Evolutionary conservation across 441 rosid genomes (phyloP).

Genomic region (Lepidium campestre): DNA sequence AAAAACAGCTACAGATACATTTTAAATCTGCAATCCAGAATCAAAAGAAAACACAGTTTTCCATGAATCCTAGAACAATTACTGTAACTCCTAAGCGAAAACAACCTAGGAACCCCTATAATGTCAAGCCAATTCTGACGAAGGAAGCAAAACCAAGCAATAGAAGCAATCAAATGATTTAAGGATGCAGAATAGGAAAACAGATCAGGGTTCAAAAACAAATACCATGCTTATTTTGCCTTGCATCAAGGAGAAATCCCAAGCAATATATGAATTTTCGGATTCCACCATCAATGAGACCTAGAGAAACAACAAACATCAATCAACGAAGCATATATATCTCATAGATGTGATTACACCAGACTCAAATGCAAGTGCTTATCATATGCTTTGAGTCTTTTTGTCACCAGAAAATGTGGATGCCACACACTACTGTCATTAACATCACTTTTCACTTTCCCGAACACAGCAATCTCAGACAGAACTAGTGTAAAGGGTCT

Average conservation of each 20-base stretch:
- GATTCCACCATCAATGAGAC: slow-evolving; percentile 75
- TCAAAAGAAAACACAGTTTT: background rate
- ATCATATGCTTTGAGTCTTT: background rate
- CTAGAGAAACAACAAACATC: slow-evolving; percentile 30
- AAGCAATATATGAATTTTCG: slow-evolving; percentile 83
- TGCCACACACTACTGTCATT: background rate
- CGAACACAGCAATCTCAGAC: background rate
- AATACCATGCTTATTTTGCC: slow-evolving; percentile 79
- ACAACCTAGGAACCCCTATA: background rate
- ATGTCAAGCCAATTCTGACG: background rate
- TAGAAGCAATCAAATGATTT: background rate
- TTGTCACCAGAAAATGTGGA: background rate
- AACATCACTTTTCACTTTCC: slow-evolving; percentile 5
- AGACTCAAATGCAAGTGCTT: background rate
- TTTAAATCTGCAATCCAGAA: background rate
- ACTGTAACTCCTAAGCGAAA: background rate
- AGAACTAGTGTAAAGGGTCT: background rate
- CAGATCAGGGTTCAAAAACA: slow-evolving; percentile 8
- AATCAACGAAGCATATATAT: slow-evolving; percentile 2
- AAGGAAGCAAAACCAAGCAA: slow-evolving; percentile 11
- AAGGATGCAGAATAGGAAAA: slow-evolving; percentile 1
- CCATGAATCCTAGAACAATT: background rate
- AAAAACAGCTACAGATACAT: background rate
- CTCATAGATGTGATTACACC: background rate
- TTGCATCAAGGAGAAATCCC: slow-evolving; percentile 89